Percentiles rank a stretch among this genome's conserved stretches.
Conservation (phyloP, 495 filamentous ascomycete species). For the Aspergillus panamensis region DNA sequence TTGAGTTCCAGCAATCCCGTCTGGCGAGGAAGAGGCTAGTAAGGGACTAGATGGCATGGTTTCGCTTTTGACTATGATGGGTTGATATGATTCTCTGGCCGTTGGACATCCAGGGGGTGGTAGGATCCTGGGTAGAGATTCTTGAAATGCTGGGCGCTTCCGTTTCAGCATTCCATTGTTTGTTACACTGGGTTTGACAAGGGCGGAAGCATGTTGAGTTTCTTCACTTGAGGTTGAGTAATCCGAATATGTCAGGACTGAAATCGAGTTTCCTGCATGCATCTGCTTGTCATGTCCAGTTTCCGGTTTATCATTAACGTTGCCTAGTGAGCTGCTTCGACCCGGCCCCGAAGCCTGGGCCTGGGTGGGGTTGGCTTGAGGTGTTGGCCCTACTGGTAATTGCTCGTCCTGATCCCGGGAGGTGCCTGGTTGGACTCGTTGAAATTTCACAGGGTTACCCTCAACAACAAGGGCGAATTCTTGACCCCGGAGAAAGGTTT, state of each 20-base stretch:
- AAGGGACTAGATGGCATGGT: constrained; percentile 32
- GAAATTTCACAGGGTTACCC: constrained; percentile 26
- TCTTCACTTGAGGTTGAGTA: constrained; percentile 18
- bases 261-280: constrained; percentile 1
- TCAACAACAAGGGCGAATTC: constrained; percentile 31
- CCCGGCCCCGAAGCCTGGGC: too few relatives aligned
- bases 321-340: too few relatives aligned
- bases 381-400: background rate
- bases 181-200: constrained; percentile 40
- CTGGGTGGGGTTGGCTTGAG: too few relatives aligned
- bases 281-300: background rate
- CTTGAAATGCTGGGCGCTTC: constrained; percentile 21
- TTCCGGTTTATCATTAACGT: background rate
- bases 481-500: constrained; percentile 28
- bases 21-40: constrained; percentile 28
- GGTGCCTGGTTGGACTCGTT: constrained; percentile 19
- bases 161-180: constrained; percentile 25
- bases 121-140: background rate
- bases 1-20: constrained; percentile 46
- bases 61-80: constrained; percentile 33
- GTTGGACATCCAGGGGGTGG: background rate
- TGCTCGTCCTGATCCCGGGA: background rate
- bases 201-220: constrained; percentile 9
- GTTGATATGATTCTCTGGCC: constrained; percentile 13
- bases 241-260: constrained; percentile 17